Conservation (phyloP, 1,284 basidiomycete genomes). For the Puccinia coronata region DNA sequence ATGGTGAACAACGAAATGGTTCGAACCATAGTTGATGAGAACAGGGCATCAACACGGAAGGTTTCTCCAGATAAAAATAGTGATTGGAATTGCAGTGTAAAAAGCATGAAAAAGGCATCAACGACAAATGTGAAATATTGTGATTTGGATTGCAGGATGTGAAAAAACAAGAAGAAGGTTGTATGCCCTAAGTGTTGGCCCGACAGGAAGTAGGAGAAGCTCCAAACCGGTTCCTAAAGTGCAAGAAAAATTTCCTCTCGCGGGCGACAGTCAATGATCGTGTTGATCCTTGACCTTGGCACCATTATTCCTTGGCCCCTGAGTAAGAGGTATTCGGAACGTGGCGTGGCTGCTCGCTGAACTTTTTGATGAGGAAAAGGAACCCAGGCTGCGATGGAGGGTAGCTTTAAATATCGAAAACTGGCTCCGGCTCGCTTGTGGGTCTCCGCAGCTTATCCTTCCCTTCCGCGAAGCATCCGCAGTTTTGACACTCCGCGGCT, state of each 20-base stretch:
- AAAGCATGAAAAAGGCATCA: too few species aligned
- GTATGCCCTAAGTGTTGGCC: constrained; percentile 21
- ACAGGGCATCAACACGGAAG: too few species aligned
- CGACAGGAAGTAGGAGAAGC: constrained; percentile 11
- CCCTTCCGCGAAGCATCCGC: too few species aligned
- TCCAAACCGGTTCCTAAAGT: constrained; percentile 37
- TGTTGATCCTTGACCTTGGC: constrained; percentile 7
- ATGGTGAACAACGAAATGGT: too few species aligned
- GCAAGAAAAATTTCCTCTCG: constrained; percentile 19
- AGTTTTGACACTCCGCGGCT: too few species aligned
- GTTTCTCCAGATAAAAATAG: too few species aligned
- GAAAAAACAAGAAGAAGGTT: background rate
- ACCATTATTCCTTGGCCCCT: constrained; percentile 22
- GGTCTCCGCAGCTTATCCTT: background rate
- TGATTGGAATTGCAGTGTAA: too few species aligned
- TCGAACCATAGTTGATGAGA: too few species aligned
- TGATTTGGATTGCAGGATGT: too few species aligned
- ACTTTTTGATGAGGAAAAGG: constrained; percentile 40
- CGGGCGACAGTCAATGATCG: constrained; percentile 24
- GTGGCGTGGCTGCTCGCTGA: constrained; percentile 46
- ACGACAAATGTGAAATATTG: too few species aligned
- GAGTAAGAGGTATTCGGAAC: background rate
- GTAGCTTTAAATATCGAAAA: background rate
- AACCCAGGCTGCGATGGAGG: background rate
- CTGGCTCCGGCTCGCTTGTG: background rate